A percentile compares a stretch with the other conserved stretches of the same genome.
phyloP scores from a whole-genome alignment of 805 yeast genomes.

The Teunomyces funiuensis region DNA sequence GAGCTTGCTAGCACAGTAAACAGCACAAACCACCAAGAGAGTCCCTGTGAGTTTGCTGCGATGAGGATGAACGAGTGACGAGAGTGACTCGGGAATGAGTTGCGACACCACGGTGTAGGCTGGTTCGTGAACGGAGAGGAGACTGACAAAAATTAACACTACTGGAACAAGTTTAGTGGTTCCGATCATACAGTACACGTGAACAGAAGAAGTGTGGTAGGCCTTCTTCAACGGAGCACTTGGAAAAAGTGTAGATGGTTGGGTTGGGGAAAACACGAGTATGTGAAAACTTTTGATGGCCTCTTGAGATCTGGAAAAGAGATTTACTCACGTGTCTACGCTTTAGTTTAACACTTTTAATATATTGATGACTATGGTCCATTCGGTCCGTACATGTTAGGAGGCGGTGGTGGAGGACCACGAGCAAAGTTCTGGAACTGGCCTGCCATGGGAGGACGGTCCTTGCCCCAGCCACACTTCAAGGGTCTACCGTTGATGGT shows the following conservation, averaged over 20 bases:
- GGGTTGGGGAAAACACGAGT: too few relatives aligned
- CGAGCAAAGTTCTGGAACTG: slow-evolving; percentile 22
- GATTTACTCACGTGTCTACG: too few relatives aligned
- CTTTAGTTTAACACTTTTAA: not conserved
- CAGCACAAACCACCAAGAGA: not conserved
- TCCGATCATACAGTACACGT: not conserved
- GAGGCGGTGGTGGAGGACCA: slow-evolving; percentile 16
- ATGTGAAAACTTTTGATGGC: not conserved
- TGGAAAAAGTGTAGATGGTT: too few relatives aligned
- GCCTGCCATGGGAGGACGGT: slow-evolving; percentile 33
- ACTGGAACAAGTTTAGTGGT: not conserved
- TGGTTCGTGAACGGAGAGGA: not conserved
- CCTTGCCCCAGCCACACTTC: slow-evolving; percentile 88
- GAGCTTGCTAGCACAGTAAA: not conserved
- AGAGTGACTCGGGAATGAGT: not conserved
- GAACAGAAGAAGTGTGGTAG: not conserved
- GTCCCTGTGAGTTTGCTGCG: not conserved
- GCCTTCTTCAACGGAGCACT: not conserved
- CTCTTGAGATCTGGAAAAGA: not conserved
- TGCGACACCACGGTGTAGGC: not conserved
- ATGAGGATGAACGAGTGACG: not conserved
- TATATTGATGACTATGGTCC: slow-evolving; percentile 12
- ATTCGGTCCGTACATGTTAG: slow-evolving; percentile 29
- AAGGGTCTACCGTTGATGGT: slow-evolving; percentile 73
- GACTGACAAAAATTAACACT: not conserved